These are phyloP conservation scores for Gnaphalium uliginosum DNA, from an alignment of 129 eudicot genomes.

Conservation along the genomic window DNA sequence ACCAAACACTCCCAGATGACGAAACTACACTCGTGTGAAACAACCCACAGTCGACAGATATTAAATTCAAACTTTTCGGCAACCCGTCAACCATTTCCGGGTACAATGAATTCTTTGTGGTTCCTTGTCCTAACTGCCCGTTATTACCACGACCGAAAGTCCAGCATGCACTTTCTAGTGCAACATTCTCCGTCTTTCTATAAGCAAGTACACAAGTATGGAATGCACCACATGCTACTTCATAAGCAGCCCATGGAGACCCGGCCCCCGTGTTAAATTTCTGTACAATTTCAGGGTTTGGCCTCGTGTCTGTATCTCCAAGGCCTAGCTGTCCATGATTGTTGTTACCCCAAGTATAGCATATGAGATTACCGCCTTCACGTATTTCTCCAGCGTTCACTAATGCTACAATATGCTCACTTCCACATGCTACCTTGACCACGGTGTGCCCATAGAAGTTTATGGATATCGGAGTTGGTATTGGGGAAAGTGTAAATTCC, in stretches of 20 bases:
- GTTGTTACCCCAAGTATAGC: constrained; percentile 91
- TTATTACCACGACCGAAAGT: constrained; percentile 40
- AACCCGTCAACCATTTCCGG: constrained; percentile 31
- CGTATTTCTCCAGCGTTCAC: constrained; percentile 32
- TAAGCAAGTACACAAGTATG: constrained; percentile 40
- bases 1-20: constrained; percentile 81
- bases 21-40: constrained; percentile 89
- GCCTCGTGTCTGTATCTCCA: constrained; percentile 68
- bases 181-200: constrained; percentile 23
- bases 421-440: constrained; percentile 93
- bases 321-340: constrained; percentile 84
- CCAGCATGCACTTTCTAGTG: constrained; percentile 32
- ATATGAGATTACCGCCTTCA: constrained; percentile 47
- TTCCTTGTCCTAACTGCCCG: constrained; percentile 40
- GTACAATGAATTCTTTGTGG: constrained; percentile 27
- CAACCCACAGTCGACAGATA: constrained; percentile 81
- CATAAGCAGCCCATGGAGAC: constrained; percentile 32
- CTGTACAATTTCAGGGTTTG: constrained; percentile 54
- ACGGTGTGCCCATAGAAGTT: constrained; percentile 70
- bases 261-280: constrained; percentile 31
- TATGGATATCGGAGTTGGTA: constrained; percentile 52
- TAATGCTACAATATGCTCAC: constrained; percentile 84
- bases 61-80: constrained; percentile 31
- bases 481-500: constrained; percentile 40
- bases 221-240: constrained; percentile 41